Evolutionary conservation across 805 yeast species (phyloP).

Genomic region (Kodamaea kaohsiungensis): DNA sequence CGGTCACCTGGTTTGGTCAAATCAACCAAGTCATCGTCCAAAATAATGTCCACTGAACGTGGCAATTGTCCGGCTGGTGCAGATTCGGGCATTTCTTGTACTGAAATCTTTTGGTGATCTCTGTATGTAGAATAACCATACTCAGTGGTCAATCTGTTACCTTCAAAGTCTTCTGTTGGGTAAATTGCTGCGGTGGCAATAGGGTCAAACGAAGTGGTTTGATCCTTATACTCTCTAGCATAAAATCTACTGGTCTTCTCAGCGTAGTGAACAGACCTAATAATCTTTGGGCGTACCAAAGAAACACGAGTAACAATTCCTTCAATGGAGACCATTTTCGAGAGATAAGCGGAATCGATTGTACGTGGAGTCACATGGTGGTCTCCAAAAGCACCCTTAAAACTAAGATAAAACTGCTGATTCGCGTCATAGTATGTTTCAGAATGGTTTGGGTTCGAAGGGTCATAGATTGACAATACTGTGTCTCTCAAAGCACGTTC

Average conservation of each 20-base stretch:
- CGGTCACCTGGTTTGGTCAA: conserved; percentile 94
- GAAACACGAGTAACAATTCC: conserved; percentile 96
- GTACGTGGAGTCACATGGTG: conserved; percentile 88
- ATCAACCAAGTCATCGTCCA: conserved; percentile 95
- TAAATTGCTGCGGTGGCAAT: conserved; percentile 80
- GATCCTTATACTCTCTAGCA: conserved; percentile 90
- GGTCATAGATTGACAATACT: conserved; percentile 70
- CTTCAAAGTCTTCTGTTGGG: conserved; percentile 91
- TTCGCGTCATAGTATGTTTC: conserved; percentile 50
- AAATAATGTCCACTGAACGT: conserved; percentile 84
- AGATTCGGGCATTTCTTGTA: conserved; percentile 96
- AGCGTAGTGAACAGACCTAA: conserved; percentile 90
- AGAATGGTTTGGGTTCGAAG: conserved; percentile 48
- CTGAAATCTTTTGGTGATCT: conserved; percentile 90
- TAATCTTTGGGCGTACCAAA: conserved; percentile 86
- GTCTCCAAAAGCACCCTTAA: conserved; percentile 89
- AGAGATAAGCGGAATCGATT: conserved; percentile 71
- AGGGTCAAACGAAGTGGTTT: conserved; percentile 87
- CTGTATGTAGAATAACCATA: conserved; percentile 90
- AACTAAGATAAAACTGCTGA: conserved; percentile 71
- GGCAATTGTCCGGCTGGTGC: conserved; percentile 99
- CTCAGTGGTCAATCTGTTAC: conserved; percentile 84
- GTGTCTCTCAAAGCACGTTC: conserved; percentile 84
- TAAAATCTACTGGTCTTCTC: conserved; percentile 82
- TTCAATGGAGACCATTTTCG: conserved; percentile 83